A percentile compares a stretch with the other conserved stretches of the same genome.
These are phyloP conservation scores for Epithemia pelagica DNA, from an alignment of 108 stramenopile species.

Conservation along the genomic window DNA sequence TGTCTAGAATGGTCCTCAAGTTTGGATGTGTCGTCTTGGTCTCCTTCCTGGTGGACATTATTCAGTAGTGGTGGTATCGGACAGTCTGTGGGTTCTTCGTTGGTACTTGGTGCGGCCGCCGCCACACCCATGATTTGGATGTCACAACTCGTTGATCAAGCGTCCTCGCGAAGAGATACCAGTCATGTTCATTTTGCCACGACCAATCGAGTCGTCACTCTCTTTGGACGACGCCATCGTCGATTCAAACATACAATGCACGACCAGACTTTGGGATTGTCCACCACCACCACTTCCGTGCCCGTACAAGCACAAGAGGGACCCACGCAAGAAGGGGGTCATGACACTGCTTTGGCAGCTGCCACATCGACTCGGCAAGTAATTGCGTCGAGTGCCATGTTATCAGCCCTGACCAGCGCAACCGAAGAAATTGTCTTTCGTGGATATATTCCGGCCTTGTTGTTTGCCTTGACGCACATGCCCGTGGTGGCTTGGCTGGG, in stretches of 20 bases:
- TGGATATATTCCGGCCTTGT: constrained; percentile 26
- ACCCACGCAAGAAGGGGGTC: background rate
- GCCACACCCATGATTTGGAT: constrained; percentile 42
- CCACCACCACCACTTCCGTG: background rate
- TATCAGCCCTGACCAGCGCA: constrained; percentile 28
- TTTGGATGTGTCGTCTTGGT: background rate
- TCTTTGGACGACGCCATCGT: constrained; percentile 43
- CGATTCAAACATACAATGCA: background rate
- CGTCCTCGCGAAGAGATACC: constrained; percentile 25
- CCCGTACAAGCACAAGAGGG: background rate
- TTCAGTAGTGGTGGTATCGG: background rate
- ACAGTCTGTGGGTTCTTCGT: background rate
- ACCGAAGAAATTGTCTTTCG: constrained; percentile 56
- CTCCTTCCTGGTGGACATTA: background rate
- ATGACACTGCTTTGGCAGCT: background rate
- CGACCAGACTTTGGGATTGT: background rate
- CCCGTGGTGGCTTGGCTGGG: constrained; percentile 23
- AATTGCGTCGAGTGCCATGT: constrained; percentile 10
- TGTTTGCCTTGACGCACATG: constrained; percentile 21
- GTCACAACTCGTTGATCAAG: constrained; percentile 19
- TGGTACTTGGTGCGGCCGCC: constrained; percentile 22
- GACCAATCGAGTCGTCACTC: constrained; percentile 41
- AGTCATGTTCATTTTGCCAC: constrained; percentile 37
- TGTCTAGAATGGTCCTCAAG: background rate
- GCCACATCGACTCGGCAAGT: constrained; percentile 19